Percentiles rank a stretch among this genome's conserved stretches.
Conservation (phyloP, 352 stramenopile genomes). For the Aphanomyces invadans region DNA sequence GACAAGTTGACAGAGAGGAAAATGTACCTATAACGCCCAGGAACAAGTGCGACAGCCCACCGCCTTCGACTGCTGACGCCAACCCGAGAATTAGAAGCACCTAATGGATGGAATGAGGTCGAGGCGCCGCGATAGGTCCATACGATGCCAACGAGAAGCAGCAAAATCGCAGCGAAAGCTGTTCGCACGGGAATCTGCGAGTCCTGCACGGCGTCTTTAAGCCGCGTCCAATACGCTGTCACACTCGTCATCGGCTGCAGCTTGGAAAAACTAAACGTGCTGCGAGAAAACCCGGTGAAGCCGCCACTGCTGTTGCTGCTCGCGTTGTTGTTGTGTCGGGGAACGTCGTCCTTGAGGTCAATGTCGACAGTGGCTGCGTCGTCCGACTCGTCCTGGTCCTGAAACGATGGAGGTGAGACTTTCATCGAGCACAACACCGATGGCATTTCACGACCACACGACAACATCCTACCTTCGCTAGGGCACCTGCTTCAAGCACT, state of each 20-base stretch:
- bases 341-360: slow-evolving; percentile 3
- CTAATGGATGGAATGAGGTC: neutral
- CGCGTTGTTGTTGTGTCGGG: neutral
- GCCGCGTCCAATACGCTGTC: neutral
- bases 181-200: slow-evolving; percentile 9
- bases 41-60: slow-evolving; percentile 13
- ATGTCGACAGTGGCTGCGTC: neutral
- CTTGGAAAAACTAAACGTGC: neutral
- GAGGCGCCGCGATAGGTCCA: neutral
- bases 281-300: neutral
- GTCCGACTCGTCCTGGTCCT: slow-evolving; percentile 2
- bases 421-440: neutral
- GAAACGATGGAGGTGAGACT: neutral
- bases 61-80: slow-evolving; percentile 9
- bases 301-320: neutral
- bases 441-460: too few species aligned
- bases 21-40: slow-evolving; percentile 10
- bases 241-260: neutral
- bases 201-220: slow-evolving; percentile 5
- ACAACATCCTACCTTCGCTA: neutral
- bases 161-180: slow-evolving; percentile 1
- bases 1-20: neutral
- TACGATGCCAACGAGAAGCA: slow-evolving; percentile 16
- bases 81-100: slow-evolving; percentile 12
- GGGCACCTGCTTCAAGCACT: neutral